Evolutionary conservation across 495 filamentous ascomycete species (phyloP).

Genomic region (Symbiotaphrina buchneri): DNA sequence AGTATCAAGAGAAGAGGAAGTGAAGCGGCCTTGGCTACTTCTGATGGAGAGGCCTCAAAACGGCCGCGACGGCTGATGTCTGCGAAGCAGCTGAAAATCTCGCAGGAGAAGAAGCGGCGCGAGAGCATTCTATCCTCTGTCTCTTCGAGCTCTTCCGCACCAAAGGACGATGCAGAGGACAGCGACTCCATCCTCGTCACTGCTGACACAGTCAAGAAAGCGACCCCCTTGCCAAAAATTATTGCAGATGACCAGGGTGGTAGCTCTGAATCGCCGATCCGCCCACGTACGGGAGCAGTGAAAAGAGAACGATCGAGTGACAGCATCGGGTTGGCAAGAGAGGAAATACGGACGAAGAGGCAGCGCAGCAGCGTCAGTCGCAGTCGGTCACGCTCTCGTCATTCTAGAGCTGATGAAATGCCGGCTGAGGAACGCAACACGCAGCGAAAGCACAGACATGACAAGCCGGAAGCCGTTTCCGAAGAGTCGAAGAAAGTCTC

Average conservation of each 20-base stretch:
- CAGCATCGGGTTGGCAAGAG: conserved; percentile 1
- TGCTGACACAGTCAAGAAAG: too few relatives aligned
- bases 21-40: conserved; percentile 21
- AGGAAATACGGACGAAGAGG: background rate
- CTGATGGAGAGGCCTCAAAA: conserved; percentile 28
- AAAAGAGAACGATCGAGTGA: conserved; percentile 1
- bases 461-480: background rate
- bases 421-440: background rate
- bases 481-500: too few relatives aligned
- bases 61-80: conserved; percentile 36
- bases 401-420: conserved; percentile 1
- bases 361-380: background rate
- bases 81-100: conserved; percentile 29
- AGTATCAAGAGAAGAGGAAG: conserved; percentile 3
- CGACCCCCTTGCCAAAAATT: too few relatives aligned
- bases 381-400: background rate
- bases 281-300: too few relatives aligned
- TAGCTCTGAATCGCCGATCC: too few relatives aligned
- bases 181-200: too few relatives aligned
- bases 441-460: conserved; percentile 1
- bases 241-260: too few relatives aligned
- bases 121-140: conserved; percentile 5
- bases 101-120: conserved; percentile 21
- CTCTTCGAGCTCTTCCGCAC: conserved; percentile 4
- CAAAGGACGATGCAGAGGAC: too few relatives aligned